Percentiles rank a stretch among this genome's conserved stretches.
Conservation (phyloP, 192 early-diverging fungal species). For the Phycomyces nitens region DNA sequence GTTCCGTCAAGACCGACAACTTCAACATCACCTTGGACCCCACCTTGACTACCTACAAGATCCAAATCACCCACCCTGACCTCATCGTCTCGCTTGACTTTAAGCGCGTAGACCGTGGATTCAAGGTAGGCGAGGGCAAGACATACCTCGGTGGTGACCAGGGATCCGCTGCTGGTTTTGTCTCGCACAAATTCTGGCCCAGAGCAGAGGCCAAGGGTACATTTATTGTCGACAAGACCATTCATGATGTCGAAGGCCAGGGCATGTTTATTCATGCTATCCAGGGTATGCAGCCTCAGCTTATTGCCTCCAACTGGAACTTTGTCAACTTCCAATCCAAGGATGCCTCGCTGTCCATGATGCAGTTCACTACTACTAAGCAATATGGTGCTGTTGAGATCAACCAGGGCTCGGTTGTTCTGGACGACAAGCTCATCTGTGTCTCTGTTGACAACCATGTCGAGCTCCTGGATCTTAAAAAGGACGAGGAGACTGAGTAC, state of each 20-base stretch:
- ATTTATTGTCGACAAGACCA: conserved; percentile 66
- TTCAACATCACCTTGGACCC: conserved; percentile 59
- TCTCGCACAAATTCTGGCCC: conserved; percentile 84
- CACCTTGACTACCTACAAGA: conserved; percentile 45
- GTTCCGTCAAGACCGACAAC: conserved; percentile 74
- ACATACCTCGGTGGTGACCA: conserved; percentile 64
- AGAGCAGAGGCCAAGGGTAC: conserved; percentile 66
- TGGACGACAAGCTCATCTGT: conserved; percentile 62
- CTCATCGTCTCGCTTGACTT: conserved; percentile 67
- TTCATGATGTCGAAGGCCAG: conserved; percentile 64
- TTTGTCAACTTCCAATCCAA: conserved; percentile 74
- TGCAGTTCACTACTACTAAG: conserved; percentile 78
- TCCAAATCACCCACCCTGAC: conserved; percentile 56
- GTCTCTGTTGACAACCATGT: conserved; percentile 75
- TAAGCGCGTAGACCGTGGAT: conserved; percentile 60
- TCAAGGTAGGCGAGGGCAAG: conserved; percentile 83
- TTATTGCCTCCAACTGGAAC: conserved; percentile 81
- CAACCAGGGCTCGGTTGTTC: conserved; percentile 71
- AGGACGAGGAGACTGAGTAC: conserved; percentile 84
- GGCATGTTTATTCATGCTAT: conserved; percentile 83
- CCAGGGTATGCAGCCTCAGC: conserved; percentile 82
- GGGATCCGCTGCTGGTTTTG: conserved; percentile 49
- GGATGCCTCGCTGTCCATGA: conserved; percentile 58
- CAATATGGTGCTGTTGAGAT: conserved; percentile 63
- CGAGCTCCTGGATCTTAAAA: conserved; percentile 55